Evolutionary conservation across 306 rosid genomes (phyloP), one percentile per base, ranked within the genome.

Genomic region (Prunus davidiana): DNA sequence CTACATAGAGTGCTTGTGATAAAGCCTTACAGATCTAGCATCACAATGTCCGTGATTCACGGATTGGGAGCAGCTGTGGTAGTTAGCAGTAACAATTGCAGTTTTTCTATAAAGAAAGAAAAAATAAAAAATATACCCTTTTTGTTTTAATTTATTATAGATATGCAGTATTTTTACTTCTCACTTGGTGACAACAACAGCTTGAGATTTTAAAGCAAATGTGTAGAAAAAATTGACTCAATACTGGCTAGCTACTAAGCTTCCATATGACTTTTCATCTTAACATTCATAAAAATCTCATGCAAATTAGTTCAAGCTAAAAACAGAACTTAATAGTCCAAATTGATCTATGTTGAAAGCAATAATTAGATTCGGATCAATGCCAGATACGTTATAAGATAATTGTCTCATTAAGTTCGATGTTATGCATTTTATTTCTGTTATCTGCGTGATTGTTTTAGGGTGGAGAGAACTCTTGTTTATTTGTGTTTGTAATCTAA

Each of bases 1-100:
- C 58, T 4, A 32, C 38, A 60, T 82, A 58, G 81, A 67, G 75
- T 54, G 49, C 80, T 73, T 81, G 86, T 79, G 78, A 82, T 73
- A 73, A 63, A 77, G 75, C 84, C 82, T 85, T 74, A 83, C 78
- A 73, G 88, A 84, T 84, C 84, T 51, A 52, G 69, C 80, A 69
- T 81, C 80, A 12, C 76, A 61, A 83, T 78, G 63, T 88, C 97
- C 86, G 92, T 95, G 99, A 89, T 81, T 90, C 99, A 92, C 90
- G 88, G 97, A 79, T 86, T 80, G 75, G 77, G 87, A 82, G 86
- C 93, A 86, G 87, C 75, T 69, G 43, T 6, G 87, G 76, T 77
- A 81, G 96, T 86, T 88, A 90, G 82, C 74, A 86, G 76, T 86
- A 87, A 79, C 85, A 84, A 92, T 90, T 90, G 71, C 81, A 70